Conservation (phyloP, 1,284 basidiomycete genomes). For the Sporisorium exsertum region DNA sequence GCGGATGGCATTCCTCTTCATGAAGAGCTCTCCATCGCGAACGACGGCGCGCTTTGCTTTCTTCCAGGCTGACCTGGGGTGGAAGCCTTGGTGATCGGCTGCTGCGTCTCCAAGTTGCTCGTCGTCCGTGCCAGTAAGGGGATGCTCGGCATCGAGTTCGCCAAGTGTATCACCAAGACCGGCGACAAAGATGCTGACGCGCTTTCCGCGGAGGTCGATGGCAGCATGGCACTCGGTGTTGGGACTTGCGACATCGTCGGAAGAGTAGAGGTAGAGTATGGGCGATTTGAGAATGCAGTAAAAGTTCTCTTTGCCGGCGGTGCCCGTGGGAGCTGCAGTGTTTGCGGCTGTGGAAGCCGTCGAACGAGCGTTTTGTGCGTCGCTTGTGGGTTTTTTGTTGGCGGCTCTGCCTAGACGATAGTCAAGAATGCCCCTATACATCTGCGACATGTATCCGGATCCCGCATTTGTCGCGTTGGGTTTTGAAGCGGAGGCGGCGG, state of each 20-base stretch:
- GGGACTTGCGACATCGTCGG: slow-evolving; percentile 53
- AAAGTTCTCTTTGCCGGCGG: slow-evolving; percentile 53
- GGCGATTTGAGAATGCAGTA: slow-evolving; percentile 65
- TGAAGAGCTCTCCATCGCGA: slow-evolving; percentile 65
- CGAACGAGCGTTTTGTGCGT: slow-evolving; percentile 12
- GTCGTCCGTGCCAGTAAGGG: slow-evolving; percentile 8
- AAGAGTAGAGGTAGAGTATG: slow-evolving; percentile 67
- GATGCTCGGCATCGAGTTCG: slow-evolving; percentile 43
- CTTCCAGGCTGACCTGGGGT: slow-evolving; percentile 30
- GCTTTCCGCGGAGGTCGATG: slow-evolving; percentile 63
- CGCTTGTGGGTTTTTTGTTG: slow-evolving; percentile 20
- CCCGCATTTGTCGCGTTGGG: slow-evolving; percentile 6
- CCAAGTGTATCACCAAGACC: slow-evolving; percentile 62
- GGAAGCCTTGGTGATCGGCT: slow-evolving; percentile 12
- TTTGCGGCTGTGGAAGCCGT: slow-evolving; percentile 12
- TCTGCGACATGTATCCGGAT: slow-evolving; percentile 57
- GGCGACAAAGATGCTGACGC: slow-evolving; percentile 62
- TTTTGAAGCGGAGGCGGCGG: background rate
- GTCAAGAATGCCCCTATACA: slow-evolving; percentile 64
- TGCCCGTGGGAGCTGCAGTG: slow-evolving; percentile 24
- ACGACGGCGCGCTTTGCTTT: slow-evolving; percentile 48
- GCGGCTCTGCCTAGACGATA: slow-evolving; percentile 44
- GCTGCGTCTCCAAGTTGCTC: slow-evolving; percentile 22
- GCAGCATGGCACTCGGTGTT: slow-evolving; percentile 64
- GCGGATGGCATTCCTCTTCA: slow-evolving; percentile 65